These are phyloP conservation scores for Phaeosphaeriaceae sp. DNA, from an alignment of 2,329 filamentous ascomycete genomes.

Conservation along the genomic window DNA sequence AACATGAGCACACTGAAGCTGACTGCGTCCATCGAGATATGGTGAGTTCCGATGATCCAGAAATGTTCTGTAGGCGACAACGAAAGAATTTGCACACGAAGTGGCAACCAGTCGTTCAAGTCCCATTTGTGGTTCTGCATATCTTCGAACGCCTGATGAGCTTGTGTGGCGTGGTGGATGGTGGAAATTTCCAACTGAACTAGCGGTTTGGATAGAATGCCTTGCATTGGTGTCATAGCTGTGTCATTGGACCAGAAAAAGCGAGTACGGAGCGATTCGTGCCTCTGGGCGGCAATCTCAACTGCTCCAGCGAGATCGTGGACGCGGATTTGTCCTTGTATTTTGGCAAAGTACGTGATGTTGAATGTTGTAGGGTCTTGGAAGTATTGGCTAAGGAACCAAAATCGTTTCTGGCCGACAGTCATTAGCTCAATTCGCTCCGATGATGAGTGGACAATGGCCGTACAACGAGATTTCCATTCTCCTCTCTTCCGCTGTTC, in stretches of 20 bases:
- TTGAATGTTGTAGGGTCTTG: conserved; percentile 53
- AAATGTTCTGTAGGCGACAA: conserved; percentile 43
- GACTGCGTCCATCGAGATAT: conserved; percentile 59
- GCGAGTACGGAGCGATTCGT: conserved; percentile 37
- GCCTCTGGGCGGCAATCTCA: conserved; percentile 20
- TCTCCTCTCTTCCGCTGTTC: conserved; percentile 6
- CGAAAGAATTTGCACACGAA: conserved; percentile 47
- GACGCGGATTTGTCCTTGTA: conserved; percentile 45
- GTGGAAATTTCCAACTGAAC: conserved; percentile 30
- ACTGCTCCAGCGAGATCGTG: conserved; percentile 45
- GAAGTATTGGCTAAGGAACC: conserved; percentile 46
- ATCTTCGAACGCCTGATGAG: conserved; percentile 22
- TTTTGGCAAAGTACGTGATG: conserved; percentile 37
- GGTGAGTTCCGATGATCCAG: conserved; percentile 55
- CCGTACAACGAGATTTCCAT: conserved; percentile 4
- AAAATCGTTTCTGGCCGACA: conserved; percentile 52
- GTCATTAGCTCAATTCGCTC: conserved; percentile 41
- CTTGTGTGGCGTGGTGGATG: conserved; percentile 6
- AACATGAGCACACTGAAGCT: conserved; percentile 53
- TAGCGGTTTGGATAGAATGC: conserved; percentile 7
- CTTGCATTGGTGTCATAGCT: conserved; percentile 23
- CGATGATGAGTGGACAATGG: conserved; percentile 5
- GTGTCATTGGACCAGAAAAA: conserved; percentile 27
- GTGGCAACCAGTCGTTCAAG: conserved; percentile 44
- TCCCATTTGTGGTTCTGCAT: conserved; percentile 46